Base-by-base conservation (phyloP, 1,284 basidiomycete species). In the Moesziomyces sp. region DNA sequence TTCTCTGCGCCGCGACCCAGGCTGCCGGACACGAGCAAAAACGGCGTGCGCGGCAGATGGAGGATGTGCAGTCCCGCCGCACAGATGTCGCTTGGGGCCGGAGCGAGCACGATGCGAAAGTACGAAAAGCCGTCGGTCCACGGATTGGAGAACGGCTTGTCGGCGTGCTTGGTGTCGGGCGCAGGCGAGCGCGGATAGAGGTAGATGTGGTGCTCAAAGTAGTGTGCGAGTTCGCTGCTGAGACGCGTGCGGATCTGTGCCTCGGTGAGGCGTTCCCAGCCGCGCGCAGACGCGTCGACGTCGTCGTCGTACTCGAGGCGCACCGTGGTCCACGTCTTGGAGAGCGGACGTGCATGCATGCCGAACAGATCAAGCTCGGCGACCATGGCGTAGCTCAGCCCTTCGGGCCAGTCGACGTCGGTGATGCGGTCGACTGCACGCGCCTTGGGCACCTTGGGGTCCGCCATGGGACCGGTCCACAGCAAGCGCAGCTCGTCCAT, bases 381-480 rank as follows among this genome's bases (percentile, higher is more conserved):
- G 6, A 76, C 59, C 77, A 79, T 79, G 0, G 56, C 63, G 47
- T 71, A 76, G 67, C 59, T 72, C 21, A 79, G 42, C 4, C 77
- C 77, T 35, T 74, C 59, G 10, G 73, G 76, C 77, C 77, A 79
- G 49, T 79, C 77, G 16, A 76, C 66, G 9, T 75, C 72, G 16
- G 52, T 43, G 45, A 79, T 66, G 13, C 77, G 61, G 18, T 79
- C 77, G 13, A 79, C 46, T n/a, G 75, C 76, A 49, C 71, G 35
- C 2, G 58, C 61, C 54, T 75, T 75, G 13, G 70, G 66, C n/a
- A 78, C 76, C n/a, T 69, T 75, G 3, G 52, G 43, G 51, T 75
- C 76, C 14, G 62, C 55, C 76, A 79, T 76, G 7, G 76, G 64
- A 1, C 58, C 63, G 1, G 52, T 58, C 77, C 77, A 79, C 8